These are phyloP conservation scores for Ophiocytium majus DNA, from an alignment of 352 stramenopile species.

Conservation along the genomic window DNA sequence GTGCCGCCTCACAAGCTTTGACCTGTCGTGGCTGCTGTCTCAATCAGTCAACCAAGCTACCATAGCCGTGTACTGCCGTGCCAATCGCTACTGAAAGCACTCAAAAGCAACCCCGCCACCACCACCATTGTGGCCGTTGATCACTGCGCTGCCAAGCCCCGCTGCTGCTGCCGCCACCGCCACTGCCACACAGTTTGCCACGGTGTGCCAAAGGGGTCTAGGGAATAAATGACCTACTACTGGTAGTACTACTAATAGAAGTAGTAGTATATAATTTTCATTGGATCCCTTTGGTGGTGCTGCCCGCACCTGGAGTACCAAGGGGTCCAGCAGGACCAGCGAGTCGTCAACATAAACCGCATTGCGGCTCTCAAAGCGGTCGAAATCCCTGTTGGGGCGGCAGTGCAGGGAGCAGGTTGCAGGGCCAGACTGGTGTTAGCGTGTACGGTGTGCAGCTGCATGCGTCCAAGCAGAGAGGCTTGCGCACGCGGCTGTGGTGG, in stretches of 20 bases:
- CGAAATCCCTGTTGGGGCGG: not conserved
- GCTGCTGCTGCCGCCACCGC: not conserved
- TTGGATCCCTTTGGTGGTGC: not conserved
- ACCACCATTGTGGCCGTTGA: not conserved
- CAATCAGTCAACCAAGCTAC: no score
- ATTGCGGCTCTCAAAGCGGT: slow-evolving; percentile 6
- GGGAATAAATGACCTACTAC: not conserved
- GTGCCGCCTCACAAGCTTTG: no score
- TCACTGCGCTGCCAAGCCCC: not conserved
- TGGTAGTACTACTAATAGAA: not conserved
- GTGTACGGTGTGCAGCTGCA: no score
- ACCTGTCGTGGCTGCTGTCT: no score
- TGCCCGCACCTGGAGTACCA: not conserved
- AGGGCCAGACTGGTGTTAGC: no score
- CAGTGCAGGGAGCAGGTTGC: no score
- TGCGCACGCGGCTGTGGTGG: no score
- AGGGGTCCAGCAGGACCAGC: not conserved
- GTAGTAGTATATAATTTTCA: no score
- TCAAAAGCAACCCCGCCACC: no score
- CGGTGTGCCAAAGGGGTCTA: not conserved
- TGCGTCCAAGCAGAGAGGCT: no score
- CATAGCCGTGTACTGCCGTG: no score
- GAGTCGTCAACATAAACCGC: not conserved
- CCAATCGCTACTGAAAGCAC: no score
- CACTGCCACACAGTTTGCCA: not conserved